Evolutionary conservation across 768 basidiomycete species (phyloP), one percentile per base, ranked within the genome.

Genomic region (Rhodotorula kratochvilovae): DNA sequence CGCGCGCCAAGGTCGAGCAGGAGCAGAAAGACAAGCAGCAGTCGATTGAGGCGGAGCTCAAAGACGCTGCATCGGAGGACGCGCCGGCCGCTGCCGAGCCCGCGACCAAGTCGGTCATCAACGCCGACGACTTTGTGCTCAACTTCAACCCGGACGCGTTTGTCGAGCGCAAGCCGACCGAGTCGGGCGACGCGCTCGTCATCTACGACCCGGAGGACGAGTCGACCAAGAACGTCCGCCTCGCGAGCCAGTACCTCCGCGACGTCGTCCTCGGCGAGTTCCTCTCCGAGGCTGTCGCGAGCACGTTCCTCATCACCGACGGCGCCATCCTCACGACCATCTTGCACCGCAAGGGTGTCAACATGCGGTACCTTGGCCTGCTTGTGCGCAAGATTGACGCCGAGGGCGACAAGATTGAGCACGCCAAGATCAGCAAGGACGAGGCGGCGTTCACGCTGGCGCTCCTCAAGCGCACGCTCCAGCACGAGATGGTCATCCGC

Each of bases 121-220:
- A 81, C 76, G 76, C 80, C 50, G 70, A 77, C 69, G 76, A 81
- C 56, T 83, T 83, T 75, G 77, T 79, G 43, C 78, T 83, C 45
- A 63, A 73, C 33, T 82, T 82, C 80, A 82, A 83, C 78, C 80
- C 82, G 6, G 83, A 83, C 68, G 83, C 83, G 13, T 83, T 82
- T 67, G 81, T 83, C 64, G 79, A 78, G 61, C 71, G 76, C 48
- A 77, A 76, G 61, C 42, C 36, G 42, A 31, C 39, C 39, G 58
- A 59, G n/a, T 43, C 58, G 39, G 58, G 58, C 58, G 61, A 48
- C 27, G 29, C 48, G 13, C 51, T 56, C 60, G 39, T 69, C 64
- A 68, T 72, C 56, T 66, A 69, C 53, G 81, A 82, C 75, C 80
- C 82, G 60, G 76, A 79, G 12, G 81, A 79, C 45, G 80, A 79